phyloP scores from a whole-genome alignment of 2,329 filamentous ascomycete genomes.

The Polytolypa hystricis region DNA sequence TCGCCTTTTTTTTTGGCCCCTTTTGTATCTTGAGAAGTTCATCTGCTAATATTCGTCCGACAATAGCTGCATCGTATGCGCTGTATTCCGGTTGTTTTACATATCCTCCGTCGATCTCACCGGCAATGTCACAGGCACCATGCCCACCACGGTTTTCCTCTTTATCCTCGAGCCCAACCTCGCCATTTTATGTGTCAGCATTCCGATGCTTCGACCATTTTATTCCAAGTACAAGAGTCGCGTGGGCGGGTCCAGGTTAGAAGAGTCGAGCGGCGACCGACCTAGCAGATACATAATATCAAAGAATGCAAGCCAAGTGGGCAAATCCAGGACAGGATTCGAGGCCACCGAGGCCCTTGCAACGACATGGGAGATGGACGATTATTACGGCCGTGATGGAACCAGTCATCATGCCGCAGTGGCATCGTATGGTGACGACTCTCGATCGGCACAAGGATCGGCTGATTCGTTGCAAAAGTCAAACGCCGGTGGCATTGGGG shows the following conservation, averaged over 20 bases:
- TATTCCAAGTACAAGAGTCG: not conserved
- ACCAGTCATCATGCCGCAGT: not conserved
- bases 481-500: not conserved
- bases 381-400: not conserved
- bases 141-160: not conserved
- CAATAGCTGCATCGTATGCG: not conserved
- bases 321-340: not conserved
- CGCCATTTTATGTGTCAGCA: not conserved
- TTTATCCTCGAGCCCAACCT: not conserved
- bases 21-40: not conserved
- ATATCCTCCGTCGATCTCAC: not conserved
- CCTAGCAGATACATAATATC: not conserved
- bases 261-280: conserved; percentile 3
- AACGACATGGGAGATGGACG: not conserved
- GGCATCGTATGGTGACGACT: not conserved
- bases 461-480: not conserved
- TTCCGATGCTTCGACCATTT: conserved; percentile 1
- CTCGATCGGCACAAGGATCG: not conserved
- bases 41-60: not conserved
- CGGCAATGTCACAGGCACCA: not conserved
- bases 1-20: not conserved
- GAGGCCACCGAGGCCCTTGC: not conserved
- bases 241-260: not conserved
- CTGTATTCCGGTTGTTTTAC: not conserved
- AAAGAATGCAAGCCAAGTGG: not conserved